Percentiles rank a stretch among this genome's conserved stretches.
These are phyloP conservation scores for Penicillium robsamsonii DNA, from an alignment of 495 filamentous ascomycete species.

Conservation along the genomic window DNA sequence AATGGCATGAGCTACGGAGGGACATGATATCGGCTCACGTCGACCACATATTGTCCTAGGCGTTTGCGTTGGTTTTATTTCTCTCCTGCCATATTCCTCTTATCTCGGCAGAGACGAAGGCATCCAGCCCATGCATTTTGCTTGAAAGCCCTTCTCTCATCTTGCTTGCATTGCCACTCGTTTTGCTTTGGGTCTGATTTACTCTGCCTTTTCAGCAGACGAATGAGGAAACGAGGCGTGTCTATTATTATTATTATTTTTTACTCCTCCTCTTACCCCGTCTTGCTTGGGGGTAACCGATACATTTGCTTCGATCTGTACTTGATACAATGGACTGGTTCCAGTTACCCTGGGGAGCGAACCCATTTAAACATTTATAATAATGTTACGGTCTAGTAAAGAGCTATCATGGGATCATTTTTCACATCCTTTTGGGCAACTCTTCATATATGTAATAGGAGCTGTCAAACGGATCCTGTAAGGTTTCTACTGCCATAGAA, in stretches of 20 bases:
- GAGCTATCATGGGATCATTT: not conserved
- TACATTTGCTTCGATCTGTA: slow-evolving; percentile 29
- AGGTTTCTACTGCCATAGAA: not conserved
- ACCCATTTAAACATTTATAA: not conserved
- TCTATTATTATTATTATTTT: slow-evolving; percentile 8
- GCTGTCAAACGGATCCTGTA: not conserved
- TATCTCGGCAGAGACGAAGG: slow-evolving; percentile 13
- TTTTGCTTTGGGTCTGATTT: slow-evolving; percentile 6
- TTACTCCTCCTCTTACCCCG: slow-evolving; percentile 2
- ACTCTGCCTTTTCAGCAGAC: slow-evolving; percentile 8
- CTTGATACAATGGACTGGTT: slow-evolving; percentile 27
- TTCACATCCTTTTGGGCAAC: not conserved
- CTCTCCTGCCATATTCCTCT: slow-evolving; percentile 6
- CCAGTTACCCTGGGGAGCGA: not conserved
- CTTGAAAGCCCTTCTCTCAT: not conserved
- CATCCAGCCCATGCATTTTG: slow-evolving; percentile 16
- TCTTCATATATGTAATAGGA: not conserved
- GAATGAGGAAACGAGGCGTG: not conserved
- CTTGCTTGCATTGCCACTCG: slow-evolving; percentile 13
- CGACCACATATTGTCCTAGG: slow-evolving; percentile 16
- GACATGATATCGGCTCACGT: slow-evolving; percentile 17
- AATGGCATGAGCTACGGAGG: slow-evolving; percentile 24
- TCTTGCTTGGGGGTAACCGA: slow-evolving; percentile 20
- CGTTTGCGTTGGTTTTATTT: slow-evolving; percentile 10
- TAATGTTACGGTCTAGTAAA: not conserved